phyloP scores from a whole-genome alignment of 2,329 filamentous ascomycete species.

The Botrytis byssoidea region DNA sequence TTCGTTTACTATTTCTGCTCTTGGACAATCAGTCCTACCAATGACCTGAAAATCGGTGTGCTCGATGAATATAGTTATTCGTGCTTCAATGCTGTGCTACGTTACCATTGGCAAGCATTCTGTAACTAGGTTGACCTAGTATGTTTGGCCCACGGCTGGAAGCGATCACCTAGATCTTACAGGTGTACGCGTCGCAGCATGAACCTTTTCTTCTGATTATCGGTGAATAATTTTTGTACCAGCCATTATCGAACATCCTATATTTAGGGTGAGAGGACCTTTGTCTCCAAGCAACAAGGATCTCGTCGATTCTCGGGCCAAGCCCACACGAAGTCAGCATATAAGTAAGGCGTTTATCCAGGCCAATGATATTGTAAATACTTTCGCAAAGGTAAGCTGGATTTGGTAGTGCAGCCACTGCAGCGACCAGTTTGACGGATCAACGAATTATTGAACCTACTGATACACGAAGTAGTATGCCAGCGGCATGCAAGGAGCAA shows the following conservation, averaged over 20 bases:
- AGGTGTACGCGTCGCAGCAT: background rate
- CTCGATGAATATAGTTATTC: slow-evolving; percentile 1
- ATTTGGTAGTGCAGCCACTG: slow-evolving; percentile 10
- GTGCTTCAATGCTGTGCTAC: background rate
- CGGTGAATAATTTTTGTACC: background rate
- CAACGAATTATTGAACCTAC: background rate
- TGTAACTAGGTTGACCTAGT: background rate
- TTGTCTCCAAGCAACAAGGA: background rate
- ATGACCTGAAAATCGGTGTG: background rate
- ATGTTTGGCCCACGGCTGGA: background rate
- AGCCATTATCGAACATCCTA: background rate
- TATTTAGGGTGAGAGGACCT: background rate
- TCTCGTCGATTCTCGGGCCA: background rate
- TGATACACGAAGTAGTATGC: background rate
- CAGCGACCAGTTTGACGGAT: background rate
- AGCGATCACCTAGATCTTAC: background rate
- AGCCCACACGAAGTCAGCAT: background rate
- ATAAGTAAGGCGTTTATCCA: background rate
- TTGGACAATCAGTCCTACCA: background rate
- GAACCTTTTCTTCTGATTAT: background rate
- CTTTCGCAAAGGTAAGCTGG: slow-evolving; percentile 5
- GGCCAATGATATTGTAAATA: background rate
- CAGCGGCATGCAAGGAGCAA: background rate
- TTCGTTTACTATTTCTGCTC: background rate
- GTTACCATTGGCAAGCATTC: background rate